Conservation (phyloP, 345 rosid genomes). For the Viola odorata region DNA sequence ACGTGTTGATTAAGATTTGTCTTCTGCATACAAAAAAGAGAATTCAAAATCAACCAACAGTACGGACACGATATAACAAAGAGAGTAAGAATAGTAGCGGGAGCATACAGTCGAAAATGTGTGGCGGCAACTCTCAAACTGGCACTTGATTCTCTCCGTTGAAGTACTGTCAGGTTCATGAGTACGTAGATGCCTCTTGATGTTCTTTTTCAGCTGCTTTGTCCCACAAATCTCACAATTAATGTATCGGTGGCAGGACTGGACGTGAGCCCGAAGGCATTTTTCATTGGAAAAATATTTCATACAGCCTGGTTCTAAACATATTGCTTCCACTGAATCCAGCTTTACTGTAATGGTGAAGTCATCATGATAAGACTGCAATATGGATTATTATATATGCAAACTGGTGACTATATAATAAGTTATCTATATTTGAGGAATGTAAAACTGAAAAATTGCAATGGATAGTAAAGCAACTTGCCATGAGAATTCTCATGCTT, state of each 20-base stretch:
- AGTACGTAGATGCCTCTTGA: slow-evolving; percentile 60
- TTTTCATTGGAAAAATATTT: slow-evolving; percentile 61
- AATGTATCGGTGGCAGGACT: slow-evolving; percentile 51
- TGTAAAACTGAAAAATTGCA: not conserved
- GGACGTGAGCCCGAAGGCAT: slow-evolving; percentile 62
- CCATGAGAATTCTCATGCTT: slow-evolving; percentile 84
- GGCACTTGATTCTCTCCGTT: slow-evolving; percentile 44
- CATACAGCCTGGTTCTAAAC: slow-evolving; percentile 71
- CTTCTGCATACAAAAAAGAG: slow-evolving; percentile 31
- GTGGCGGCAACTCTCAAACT: slow-evolving; percentile 47
- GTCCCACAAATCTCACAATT: slow-evolving; percentile 62
- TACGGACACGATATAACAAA: not conserved
- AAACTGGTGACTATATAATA: too few species aligned
- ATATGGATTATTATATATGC: not conserved
- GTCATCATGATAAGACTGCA: slow-evolving; percentile 9
- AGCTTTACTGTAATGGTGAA: slow-evolving; percentile 52
- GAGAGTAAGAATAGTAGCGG: not conserved
- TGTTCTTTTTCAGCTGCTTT: slow-evolving; percentile 63
- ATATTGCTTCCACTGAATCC: slow-evolving; percentile 64
- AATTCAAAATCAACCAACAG: not conserved
- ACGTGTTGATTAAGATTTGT: slow-evolving; percentile 63
- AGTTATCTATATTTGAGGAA: not conserved
- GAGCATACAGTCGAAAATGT: slow-evolving; percentile 61
- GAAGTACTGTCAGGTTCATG: slow-evolving; percentile 40
- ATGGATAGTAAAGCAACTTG: slow-evolving; percentile 9